Evolutionary conservation across 768 basidiomycete genomes (phyloP), one percentile per base, ranked within the genome.

Genomic region (Candolleomyces aberdarensis): DNA sequence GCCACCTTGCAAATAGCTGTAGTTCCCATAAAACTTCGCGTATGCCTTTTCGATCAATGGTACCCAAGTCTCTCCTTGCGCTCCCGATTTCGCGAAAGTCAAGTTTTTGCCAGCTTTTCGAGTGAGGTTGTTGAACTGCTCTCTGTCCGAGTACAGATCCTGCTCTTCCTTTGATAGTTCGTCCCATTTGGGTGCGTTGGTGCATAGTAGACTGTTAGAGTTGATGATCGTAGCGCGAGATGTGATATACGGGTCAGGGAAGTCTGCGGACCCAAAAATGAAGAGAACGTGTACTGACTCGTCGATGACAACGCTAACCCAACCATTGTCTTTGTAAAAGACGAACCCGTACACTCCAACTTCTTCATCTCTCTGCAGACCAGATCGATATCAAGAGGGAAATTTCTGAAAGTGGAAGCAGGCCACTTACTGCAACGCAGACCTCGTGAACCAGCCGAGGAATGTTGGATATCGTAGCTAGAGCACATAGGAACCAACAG

Each of bases 271-370:
- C 6, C 11, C 36, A 39, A 14, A 26, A 19, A 10, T 8, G 19
- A 29, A 40, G 32, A 26, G 5, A 26, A 46, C 31, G 31, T 5
- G 5, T 19, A 48, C 80, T 50, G 58, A 84, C 83, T 85, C 84
- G 83, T 86, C 84, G 56, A 85, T 77, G 61, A 86, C 78, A 9
- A 85, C 76, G 13, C 77, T 74, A 15, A 79, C 78, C 83, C 84
- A 85, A 31, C 73, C 71, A 44, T 71, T 71, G 66, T 85, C 83
- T 3, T 82, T 71, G 68, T 79, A 82, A 68, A 86, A 85, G 53
- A 85, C 76, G 66, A 83, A 86, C 2, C 84, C 84, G 62, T 85
- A 86, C 6, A 86, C 76, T 2, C 83, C 83, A 26, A 83, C 78
- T 63, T 77, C 58, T 64, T 83, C 80, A 62, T 84, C 80, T n/a